Evolutionary conservation across 176 grass and related monocot species (phyloP), one percentile per base, ranked within the genome.

Genomic region (maize (Zea mays)): DNA sequence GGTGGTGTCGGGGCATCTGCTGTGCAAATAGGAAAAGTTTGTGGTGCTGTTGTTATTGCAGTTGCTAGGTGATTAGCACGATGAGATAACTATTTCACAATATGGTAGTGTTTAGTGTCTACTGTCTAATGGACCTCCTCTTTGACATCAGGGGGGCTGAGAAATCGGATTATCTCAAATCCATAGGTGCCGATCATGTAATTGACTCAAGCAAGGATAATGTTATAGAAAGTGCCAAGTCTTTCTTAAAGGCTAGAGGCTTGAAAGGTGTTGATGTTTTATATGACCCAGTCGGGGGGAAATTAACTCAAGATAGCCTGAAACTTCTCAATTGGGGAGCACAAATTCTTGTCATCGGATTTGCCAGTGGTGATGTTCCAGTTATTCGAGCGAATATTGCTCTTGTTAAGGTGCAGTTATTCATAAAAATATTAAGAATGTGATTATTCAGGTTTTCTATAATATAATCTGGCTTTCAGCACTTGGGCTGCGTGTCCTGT

Each of bases 21-120:
- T 61, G 81, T 98, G 81, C 95, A 98, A 72, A 98, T 98, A 81
- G 95, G 95, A 72, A 98, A 98, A 98, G 87, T 94, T 80, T 92
- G 81, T 69, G 89, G 95, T 85, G 85, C 95, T 86, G 71, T 94
- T 74, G 85, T 98, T 65, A 86, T 98, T 85, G 95, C 89, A 49
- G 87, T 94, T 86, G 91, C 87, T 70, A 98, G 95, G 95, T 98
- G 84, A 73, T 82, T 83, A 41, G 7, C 19, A 21, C 2, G 13
- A 65, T 19, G 9, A 33, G 27, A 74, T 75, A 64, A 74, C 55
- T 80, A 5, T 80, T 79, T 5, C 8, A 69, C 19, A 7, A 1
- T 34, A 80, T 69, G 55, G 5, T 44, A 67, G 16, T 75, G 9
- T 77, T 57, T 9, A 15, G 10, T 82, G 7, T 13, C 13, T 75